Base-by-base conservation (phyloP, 2,329 filamentous ascomycete genomes). In the Huntiella moniliformis region DNA sequence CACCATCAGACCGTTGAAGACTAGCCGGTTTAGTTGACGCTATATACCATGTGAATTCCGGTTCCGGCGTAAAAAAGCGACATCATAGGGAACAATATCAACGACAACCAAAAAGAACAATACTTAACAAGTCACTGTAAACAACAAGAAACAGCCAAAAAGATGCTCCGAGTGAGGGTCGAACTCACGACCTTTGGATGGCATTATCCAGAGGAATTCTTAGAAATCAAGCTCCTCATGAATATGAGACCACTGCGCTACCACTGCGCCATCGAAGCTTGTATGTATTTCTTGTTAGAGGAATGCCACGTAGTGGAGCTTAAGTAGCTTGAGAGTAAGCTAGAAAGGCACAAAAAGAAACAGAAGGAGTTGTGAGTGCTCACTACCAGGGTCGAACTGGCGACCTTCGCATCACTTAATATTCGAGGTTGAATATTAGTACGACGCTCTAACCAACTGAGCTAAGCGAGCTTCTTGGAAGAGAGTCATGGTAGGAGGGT, bases 101-200 rank as follows among this genome's bases (percentile, higher is more conserved):
- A n/a, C 12, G 12, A 8, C 10, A 45, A 79, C 82, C 0, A 16
- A 36, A 36, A 36, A 36, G 34, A 36, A 36, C 12, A 36, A 13
- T n/a, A 1, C 12, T n/a, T n/a, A 3, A 13, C 3, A 12, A 35
- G 16, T 7, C 39, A 41, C 4, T 11, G 1, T 8, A 38, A 40
- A 32, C n/a, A 32, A 11, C n/a, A 2, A 3, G 6, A 15, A 3
- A 39, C 10, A 3, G 22, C 22, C 22, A 43, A 28, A 47, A 38
- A 40, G 13, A 46, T 51, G 50, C 47, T 46, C 50, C 46, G 46
- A 46, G 46, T 51, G 50, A 49, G 50, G 47, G 44, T 49, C 50
- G 50, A 49, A 51, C 50, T 51, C 50, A 47, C 46, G 47, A 49
- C 46, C 50, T 51, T 49, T 46, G 47, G 47, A 51, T 51, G 47